These are phyloP conservation scores for Clavispora phyllophila DNA, from an alignment of 805 yeast genomes.

Conservation along the genomic window DNA sequence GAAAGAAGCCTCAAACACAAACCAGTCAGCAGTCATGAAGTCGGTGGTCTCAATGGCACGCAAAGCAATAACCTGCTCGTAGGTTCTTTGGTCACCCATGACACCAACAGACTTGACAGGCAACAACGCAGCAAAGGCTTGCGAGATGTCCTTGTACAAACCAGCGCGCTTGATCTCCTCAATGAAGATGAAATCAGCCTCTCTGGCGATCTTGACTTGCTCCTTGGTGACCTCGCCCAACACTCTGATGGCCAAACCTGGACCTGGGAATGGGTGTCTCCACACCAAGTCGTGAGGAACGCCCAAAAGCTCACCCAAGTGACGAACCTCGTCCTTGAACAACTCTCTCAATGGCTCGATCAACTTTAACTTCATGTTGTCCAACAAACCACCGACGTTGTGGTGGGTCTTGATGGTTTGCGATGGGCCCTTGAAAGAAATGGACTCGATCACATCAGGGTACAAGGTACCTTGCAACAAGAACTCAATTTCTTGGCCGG, in stretches of 20 bases:
- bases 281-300: constrained; percentile 96
- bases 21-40: constrained; percentile 99
- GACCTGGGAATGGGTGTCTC: constrained; percentile 99
- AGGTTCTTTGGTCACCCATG: constrained; percentile 99
- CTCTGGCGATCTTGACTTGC: constrained; percentile 95
- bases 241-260: constrained; percentile 98
- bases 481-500: constrained; percentile 87
- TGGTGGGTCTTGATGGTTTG: constrained; percentile 99
- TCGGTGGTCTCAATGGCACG: constrained; percentile 97
- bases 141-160: constrained; percentile 85
- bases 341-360: constrained; percentile 98
- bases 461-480: constrained; percentile 94
- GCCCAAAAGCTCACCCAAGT: constrained; percentile 88
- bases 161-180: constrained; percentile 95
- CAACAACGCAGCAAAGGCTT: constrained; percentile 94
- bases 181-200: constrained; percentile 93
- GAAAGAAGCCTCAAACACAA: constrained; percentile 84
- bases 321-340: constrained; percentile 98
- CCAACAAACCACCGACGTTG: constrained; percentile 97
- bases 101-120: constrained; percentile 99
- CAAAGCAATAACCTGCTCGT: constrained; percentile 97
- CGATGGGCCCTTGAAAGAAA: constrained; percentile 98
- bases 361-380: constrained; percentile 95
- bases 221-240: constrained; percentile 92
- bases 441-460: constrained; percentile 98